These are phyloP conservation scores for Suillus occidentalis DNA, from an alignment of 768 basidiomycete species.

Conservation along the genomic window DNA sequence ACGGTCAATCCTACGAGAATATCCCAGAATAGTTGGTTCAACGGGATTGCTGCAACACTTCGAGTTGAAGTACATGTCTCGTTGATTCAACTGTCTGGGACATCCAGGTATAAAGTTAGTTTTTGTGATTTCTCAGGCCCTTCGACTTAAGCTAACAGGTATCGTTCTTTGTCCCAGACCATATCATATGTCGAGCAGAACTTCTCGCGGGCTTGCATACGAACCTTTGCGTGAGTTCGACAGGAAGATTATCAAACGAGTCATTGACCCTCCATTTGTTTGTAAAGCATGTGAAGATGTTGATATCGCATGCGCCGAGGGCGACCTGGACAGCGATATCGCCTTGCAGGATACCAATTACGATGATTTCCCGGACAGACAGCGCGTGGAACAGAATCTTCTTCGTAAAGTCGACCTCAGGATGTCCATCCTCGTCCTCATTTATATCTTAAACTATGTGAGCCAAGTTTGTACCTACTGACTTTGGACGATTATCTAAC, in stretches of 20 bases:
- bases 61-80: background rate
- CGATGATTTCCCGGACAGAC: constrained; percentile 22
- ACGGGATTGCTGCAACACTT: background rate
- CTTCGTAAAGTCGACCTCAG: constrained; percentile 35
- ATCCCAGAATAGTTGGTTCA: background rate
- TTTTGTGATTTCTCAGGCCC: background rate
- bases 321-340: background rate
- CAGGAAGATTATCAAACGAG: background rate
- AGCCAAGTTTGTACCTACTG: constrained; percentile 10
- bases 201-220: constrained; percentile 11
- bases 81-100: background rate
- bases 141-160: background rate
- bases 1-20: background rate
- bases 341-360: background rate
- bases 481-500: background rate
- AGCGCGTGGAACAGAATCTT: constrained; percentile 42
- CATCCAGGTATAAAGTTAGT: background rate
- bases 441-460: constrained; percentile 38
- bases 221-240: constrained; percentile 15
- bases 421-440: constrained; percentile 36
- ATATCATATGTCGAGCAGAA: constrained; percentile 12
- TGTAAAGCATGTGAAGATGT: constrained; percentile 8
- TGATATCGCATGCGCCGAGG: background rate
- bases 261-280: background rate
- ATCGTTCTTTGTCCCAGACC: background rate